Percentiles rank a stretch among this genome's conserved stretches.
These are phyloP conservation scores for Fomitopsis betulina DNA, from an alignment of 1,284 basidiomycete species.

Conservation along the genomic window DNA sequence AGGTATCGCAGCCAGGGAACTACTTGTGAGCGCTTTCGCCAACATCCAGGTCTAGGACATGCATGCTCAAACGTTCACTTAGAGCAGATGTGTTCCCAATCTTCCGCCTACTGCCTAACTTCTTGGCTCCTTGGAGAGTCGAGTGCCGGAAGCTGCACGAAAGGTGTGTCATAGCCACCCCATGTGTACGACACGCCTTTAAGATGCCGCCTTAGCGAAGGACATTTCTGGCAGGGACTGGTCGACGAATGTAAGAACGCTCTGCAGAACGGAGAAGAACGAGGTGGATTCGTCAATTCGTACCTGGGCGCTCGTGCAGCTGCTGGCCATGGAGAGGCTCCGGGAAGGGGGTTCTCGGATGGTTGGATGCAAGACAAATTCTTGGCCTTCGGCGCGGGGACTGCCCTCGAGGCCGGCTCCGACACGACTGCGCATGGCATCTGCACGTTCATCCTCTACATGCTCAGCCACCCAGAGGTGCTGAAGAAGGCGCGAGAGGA, in stretches of 20 bases:
- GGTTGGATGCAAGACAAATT: conserved; percentile 28
- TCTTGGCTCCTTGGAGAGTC: conserved; percentile 3
- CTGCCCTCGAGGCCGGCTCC: conserved; percentile 22
- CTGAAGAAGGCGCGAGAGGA: conserved; percentile 31
- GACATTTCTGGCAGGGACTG: conserved; percentile 27
- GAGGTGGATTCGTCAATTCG: not conserved
- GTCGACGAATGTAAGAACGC: conserved; percentile 1
- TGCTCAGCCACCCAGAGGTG: conserved; percentile 28
- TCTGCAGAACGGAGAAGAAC: not conserved
- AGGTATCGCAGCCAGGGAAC: conserved; percentile 6
- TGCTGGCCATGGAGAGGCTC: conserved; percentile 19
- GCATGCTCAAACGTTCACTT: not conserved
- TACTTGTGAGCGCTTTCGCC: not conserved
- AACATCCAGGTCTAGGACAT: not conserved
- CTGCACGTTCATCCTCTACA: conserved; percentile 24
- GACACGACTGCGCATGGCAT: conserved; percentile 26
- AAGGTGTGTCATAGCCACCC: conserved; percentile 18
- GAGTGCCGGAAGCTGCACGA: conserved; percentile 19
- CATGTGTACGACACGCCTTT: not conserved
- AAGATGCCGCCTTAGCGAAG: conserved; percentile 9
- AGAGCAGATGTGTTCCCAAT: conserved; percentile 27
- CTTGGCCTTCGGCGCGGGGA: conserved; percentile 21
- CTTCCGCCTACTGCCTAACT: conserved; percentile 12
- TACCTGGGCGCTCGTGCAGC: conserved; percentile 23
- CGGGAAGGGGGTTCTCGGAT: conserved; percentile 22